Base-by-base conservation (phyloP, 2,329 filamentous ascomycete genomes). In the Colletotrichum musicola region DNA sequence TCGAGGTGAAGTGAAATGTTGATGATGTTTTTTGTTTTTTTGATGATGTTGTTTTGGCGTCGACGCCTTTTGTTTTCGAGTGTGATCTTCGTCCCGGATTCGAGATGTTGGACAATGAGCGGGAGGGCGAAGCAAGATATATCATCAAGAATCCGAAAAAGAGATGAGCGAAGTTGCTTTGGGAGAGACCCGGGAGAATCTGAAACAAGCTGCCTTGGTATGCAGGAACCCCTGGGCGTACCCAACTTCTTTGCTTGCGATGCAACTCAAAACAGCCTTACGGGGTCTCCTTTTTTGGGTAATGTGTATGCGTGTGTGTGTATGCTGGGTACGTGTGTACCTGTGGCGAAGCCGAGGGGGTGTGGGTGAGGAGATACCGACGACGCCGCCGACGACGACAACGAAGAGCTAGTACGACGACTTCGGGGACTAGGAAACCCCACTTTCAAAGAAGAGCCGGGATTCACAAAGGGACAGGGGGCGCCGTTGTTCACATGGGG, bases 241-340 rank as follows among this genome's bases (percentile, higher is more conserved):
- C 38, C 25, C 56, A 42, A 59, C n/a, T 47, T 30, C 16, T 38
- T 62, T 44, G 50, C n/a, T 50, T 56, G 49, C 50, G 55, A 68
- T 65, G 65, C 65, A 50, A 68, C 65, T 65, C 65, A 65, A 68
- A 62, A 65, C 65, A 68, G 55, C 62, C 65, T 65, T 60, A 59
- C 40, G 54, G 54, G 55, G 54, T 18, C 18, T 18, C 46, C 18
- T 49, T 49, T 22, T 20, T 49, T 25, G 12, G n/a, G 18, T 18
- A 10, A 13, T n/a, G 30, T 35, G 30, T 30, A 6, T 10, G 27
- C 9, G 27, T 4, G 10, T 35, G 9, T 35, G 30, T 35, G 30
- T 35, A 35, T 35, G 30, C 12, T 47, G 18, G 16, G 44, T 47
- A 18, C 44, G 40, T 14, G 40, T 42, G 40, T 35, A 42, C 13